A percentile compares a stretch with the other conserved stretches of the same genome.
Evolutionary conservation across 1,284 basidiomycete genomes (phyloP).

Genomic region (Ustilago trichophora): DNA sequence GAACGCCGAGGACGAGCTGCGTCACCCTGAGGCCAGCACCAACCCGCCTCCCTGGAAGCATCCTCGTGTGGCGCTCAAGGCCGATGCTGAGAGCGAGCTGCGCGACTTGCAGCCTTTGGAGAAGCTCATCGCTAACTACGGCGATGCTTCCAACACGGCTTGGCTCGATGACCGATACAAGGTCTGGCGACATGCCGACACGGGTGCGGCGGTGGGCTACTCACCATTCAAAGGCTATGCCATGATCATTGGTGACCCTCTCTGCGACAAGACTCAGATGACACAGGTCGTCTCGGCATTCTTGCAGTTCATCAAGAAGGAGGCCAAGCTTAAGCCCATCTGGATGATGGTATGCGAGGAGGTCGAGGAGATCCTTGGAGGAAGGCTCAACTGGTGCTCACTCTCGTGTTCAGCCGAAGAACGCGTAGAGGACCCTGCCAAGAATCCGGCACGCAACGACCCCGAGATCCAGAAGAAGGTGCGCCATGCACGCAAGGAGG

Average conservation of each 20-base stretch:
- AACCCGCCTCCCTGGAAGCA: conserved; percentile 58
- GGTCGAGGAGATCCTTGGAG: conserved; percentile 70
- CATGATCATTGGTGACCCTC: conserved; percentile 71
- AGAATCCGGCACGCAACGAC: conserved; percentile 68
- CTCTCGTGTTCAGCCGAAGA: conserved; percentile 72
- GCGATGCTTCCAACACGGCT: conserved; percentile 72
- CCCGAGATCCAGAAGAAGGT: conserved; percentile 70
- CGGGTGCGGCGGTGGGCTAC: conserved; percentile 71
- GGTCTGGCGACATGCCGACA: conserved; percentile 70
- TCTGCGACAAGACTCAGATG: conserved; percentile 70
- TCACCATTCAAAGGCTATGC: conserved; percentile 67
- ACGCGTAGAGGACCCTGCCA: conserved; percentile 69
- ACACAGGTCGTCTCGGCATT: conserved; percentile 69
- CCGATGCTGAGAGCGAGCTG: conserved; percentile 34
- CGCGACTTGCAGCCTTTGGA: conserved; percentile 64
- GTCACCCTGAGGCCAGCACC: conserved; percentile 61
- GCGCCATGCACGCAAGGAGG: conserved; percentile 70
- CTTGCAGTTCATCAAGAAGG: conserved; percentile 67
- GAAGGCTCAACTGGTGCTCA: conserved; percentile 70
- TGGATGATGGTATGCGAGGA: conserved; percentile 71
- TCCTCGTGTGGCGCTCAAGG: conserved; percentile 16
- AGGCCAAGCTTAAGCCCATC: conserved; percentile 70
- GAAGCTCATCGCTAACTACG: conserved; percentile 72
- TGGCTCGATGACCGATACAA: conserved; percentile 73
- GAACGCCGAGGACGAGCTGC: conserved; percentile 39